These are phyloP conservation scores for Phytopythium litorale DNA, from an alignment of 352 stramenopile species.

Conservation along the genomic window DNA sequence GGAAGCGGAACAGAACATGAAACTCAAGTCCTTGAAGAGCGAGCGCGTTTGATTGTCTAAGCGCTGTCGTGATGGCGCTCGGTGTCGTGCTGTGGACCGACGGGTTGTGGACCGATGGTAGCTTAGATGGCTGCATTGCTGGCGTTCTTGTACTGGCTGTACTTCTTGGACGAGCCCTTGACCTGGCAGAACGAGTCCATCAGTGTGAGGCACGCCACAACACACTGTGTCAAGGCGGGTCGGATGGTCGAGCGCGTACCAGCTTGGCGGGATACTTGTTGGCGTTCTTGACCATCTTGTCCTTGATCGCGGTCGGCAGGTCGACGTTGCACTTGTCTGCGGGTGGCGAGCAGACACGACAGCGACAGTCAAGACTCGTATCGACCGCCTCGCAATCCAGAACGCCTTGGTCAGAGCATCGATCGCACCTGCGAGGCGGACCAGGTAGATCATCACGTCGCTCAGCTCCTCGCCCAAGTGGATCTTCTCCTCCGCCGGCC, in stretches of 20 bases:
- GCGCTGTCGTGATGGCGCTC: too few relatives aligned
- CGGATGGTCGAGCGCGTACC: constrained; percentile 11
- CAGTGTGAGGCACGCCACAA: neutral
- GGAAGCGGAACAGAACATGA: too few relatives aligned
- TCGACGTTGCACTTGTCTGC: constrained; percentile 89
- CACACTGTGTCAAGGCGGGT: neutral
- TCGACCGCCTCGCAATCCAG: too few relatives aligned
- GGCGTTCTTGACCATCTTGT: constrained; percentile 92
- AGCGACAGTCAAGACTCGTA: too few relatives aligned
- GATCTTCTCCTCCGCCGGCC: constrained; percentile 62
- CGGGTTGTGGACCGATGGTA: too few relatives aligned
- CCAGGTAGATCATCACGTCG: constrained; percentile 96
- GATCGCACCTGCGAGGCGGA: constrained; percentile 75
- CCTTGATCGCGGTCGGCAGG: constrained; percentile 79
- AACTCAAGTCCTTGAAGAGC: too few relatives aligned
- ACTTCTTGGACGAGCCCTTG: constrained; percentile 52
- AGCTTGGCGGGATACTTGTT: constrained; percentile 74
- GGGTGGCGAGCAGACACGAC: neutral
- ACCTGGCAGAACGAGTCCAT: constrained; percentile 24
- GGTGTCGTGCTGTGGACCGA: too few relatives aligned
- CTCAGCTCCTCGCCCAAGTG: constrained; percentile 95
- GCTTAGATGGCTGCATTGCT: too few relatives aligned
- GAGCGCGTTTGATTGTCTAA: too few relatives aligned
- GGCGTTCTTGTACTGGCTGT: too few relatives aligned
- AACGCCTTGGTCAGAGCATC: too few relatives aligned